Percentiles rank a stretch among this genome's conserved stretches.
phyloP scores from a whole-genome alignment of 495 filamentous ascomycete genomes.

The Penicillium pancosmium region DNA sequence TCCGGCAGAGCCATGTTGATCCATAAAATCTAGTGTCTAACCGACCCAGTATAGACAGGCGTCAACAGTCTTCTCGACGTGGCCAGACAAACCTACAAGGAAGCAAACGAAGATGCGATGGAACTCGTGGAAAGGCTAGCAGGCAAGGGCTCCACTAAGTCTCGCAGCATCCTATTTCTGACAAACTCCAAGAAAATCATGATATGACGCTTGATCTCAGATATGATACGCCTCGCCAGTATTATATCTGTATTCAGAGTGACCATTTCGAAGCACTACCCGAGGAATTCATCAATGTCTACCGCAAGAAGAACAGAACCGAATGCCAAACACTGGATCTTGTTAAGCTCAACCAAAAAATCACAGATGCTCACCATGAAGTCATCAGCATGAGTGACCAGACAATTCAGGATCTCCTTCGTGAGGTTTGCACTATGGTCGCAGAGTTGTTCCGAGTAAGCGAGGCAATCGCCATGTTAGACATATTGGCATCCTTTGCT shows the following conservation, averaged over 20 bases:
- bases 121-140: conserved; percentile 68
- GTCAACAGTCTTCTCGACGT: conserved; percentile 87
- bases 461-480: conserved; percentile 85
- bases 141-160: conserved; percentile 37
- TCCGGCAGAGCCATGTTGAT: not conserved
- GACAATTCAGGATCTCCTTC: conserved; percentile 69
- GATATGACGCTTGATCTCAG: conserved; percentile 65
- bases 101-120: conserved; percentile 75
- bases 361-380: conserved; percentile 78
- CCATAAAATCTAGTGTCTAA: conserved; percentile 14
- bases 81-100: conserved; percentile 83
- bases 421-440: conserved; percentile 66
- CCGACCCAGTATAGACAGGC: conserved; percentile 59
- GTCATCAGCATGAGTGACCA: conserved; percentile 73
- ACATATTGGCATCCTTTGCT: conserved; percentile 87
- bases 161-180: conserved; percentile 15
- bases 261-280: conserved; percentile 67
- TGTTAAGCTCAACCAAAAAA: conserved; percentile 74
- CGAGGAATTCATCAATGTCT: conserved; percentile 75
- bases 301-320: conserved; percentile 69
- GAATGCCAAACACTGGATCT: conserved; percentile 87
- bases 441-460: conserved; percentile 74
- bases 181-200: conserved; percentile 53
- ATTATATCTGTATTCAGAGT: conserved; percentile 72
- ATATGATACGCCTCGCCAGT: conserved; percentile 76